These are phyloP conservation scores for Saccharomycopsis amapae DNA, from an alignment of 805 yeast species.

Conservation along the genomic window DNA sequence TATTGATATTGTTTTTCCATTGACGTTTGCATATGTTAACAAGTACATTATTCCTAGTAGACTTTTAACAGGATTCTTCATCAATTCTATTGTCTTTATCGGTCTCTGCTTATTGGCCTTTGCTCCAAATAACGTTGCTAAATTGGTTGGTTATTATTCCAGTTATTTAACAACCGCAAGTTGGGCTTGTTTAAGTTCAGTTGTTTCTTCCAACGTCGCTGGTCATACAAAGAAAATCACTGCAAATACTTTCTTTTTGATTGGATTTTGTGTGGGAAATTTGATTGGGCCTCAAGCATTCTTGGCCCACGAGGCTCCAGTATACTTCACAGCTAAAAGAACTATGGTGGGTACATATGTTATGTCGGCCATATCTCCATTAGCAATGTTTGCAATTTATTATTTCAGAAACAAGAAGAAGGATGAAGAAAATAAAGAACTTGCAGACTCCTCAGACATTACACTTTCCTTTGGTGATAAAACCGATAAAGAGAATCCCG, in stretches of 20 bases:
- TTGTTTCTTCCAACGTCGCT: constrained; percentile 45
- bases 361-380: constrained; percentile 27
- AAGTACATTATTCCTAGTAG: not conserved
- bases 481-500: constrained; percentile 48
- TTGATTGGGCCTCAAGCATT: constrained; percentile 72
- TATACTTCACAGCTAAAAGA: constrained; percentile 35
- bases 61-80: not conserved
- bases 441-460: constrained; percentile 30
- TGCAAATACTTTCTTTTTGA: constrained; percentile 44
- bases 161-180: constrained; percentile 32
- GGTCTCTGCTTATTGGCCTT: constrained; percentile 41
- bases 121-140: constrained; percentile 24
- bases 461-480: constrained; percentile 40
- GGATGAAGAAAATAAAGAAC: constrained; percentile 23
- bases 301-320: constrained; percentile 36
- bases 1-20: constrained; percentile 31
- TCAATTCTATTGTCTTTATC: constrained; percentile 14
- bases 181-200: constrained; percentile 30
- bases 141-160: constrained; percentile 34
- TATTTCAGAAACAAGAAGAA: constrained; percentile 30
- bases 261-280: constrained; percentile 63
- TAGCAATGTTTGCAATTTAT: constrained; percentile 29
- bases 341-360: constrained; percentile 33
- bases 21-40: constrained; percentile 22
- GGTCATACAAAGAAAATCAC: constrained; percentile 66